Evolutionary conservation across 805 yeast genomes (phyloP).

Genomic region (Metschnikowia chrysomelidarum): DNA sequence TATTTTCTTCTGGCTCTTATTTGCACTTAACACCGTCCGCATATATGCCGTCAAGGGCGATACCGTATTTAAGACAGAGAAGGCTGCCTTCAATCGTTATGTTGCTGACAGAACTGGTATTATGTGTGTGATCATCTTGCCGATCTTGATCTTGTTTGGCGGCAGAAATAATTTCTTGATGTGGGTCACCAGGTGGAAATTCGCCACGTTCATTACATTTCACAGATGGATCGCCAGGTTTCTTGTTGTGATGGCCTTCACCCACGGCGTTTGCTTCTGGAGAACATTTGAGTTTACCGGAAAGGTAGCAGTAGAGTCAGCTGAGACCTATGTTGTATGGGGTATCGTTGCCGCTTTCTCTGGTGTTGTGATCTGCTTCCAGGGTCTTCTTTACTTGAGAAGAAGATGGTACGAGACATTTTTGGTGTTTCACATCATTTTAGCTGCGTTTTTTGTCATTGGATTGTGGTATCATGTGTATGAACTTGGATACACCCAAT

Average conservation of each 20-base stretch:
- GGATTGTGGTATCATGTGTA: slow-evolving; percentile 57
- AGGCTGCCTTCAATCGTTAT: slow-evolving; percentile 6
- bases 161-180: slow-evolving; percentile 72
- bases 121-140: slow-evolving; percentile 45
- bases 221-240: slow-evolving; percentile 67
- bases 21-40: slow-evolving; percentile 9
- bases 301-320: background rate
- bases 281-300: background rate
- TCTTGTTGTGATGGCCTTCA: slow-evolving; percentile 43
- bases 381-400: slow-evolving; percentile 53
- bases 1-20: slow-evolving; percentile 18
- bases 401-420: slow-evolving; percentile 54
- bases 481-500: slow-evolving; percentile 40
- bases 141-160: slow-evolving; percentile 57
- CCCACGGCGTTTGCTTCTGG: slow-evolving; percentile 43
- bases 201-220: slow-evolving; percentile 54
- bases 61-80: background rate
- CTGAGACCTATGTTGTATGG: slow-evolving; percentile 25
- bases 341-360: slow-evolving; percentile 31
- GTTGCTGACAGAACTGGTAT: slow-evolving; percentile 58
- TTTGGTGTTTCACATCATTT: slow-evolving; percentile 39
- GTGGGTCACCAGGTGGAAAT: slow-evolving; percentile 58
- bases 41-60: slow-evolving; percentile 1
- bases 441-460: slow-evolving; percentile 45
- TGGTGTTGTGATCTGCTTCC: slow-evolving; percentile 43